Percentiles rank a stretch among this genome's conserved stretches.
Conservation (phyloP, 176 grass and related monocot species). For the Dendrocalamus sinicus region DNA sequence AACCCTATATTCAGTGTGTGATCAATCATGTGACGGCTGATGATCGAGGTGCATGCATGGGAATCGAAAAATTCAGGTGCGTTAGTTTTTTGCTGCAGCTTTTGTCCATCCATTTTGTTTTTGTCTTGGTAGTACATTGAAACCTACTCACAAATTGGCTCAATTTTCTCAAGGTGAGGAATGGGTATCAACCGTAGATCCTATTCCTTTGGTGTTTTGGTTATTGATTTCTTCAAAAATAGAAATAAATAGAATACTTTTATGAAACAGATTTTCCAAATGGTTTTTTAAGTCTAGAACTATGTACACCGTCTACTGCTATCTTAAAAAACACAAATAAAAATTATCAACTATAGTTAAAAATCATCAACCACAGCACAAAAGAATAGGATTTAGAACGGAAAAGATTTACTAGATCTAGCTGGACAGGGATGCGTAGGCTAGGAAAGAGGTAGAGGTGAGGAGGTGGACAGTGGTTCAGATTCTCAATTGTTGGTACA, state of each 20-base stretch:
- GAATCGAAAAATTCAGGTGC: background rate
- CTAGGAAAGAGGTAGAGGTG: too few relatives aligned
- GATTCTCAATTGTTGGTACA: background rate
- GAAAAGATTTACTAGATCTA: background rate
- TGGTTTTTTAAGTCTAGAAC: too few relatives aligned
- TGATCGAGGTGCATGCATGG: background rate
- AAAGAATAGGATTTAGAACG: too few relatives aligned
- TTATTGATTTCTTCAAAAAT: too few relatives aligned
- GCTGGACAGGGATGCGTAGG: background rate
- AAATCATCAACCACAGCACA: too few relatives aligned
- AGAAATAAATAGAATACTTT: too few relatives aligned
- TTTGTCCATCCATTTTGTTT: background rate
- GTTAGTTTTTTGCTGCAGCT: background rate
- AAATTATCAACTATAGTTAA: too few relatives aligned
- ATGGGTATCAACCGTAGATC: too few relatives aligned
- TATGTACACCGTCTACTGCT: too few relatives aligned
- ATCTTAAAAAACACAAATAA: too few relatives aligned
- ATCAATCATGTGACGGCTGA: background rate
- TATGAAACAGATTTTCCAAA: too few relatives aligned
- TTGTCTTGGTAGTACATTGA: background rate
- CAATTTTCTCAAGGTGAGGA: background rate
- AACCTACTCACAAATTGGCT: background rate
- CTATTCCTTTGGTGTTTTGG: too few relatives aligned
- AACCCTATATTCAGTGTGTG: background rate
- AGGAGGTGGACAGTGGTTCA: background rate